phyloP scores from a whole-genome alignment of 176 grass and related monocot genomes.

The Saccharum officinarum region DNA sequence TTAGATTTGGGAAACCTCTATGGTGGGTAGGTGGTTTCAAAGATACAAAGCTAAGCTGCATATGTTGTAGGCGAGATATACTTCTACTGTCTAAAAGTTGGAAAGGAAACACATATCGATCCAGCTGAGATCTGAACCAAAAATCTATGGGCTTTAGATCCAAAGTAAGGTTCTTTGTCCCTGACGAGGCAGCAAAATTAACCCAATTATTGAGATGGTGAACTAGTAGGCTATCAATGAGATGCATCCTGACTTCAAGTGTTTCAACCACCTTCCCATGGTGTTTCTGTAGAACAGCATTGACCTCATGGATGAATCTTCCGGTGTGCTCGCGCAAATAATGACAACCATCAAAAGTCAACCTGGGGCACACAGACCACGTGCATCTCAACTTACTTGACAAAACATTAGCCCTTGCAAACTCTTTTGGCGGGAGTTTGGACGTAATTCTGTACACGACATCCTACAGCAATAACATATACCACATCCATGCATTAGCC shows the following conservation, averaged over 20 bases:
- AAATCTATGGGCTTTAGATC: background rate
- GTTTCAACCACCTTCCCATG: background rate
- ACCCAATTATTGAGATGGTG: background rate
- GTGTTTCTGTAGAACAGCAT: background rate
- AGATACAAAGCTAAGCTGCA: conserved; percentile 11
- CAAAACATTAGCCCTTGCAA: background rate
- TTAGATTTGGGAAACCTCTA: background rate
- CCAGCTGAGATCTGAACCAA: accelerated
- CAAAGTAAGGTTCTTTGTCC: background rate
- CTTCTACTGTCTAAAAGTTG: background rate
- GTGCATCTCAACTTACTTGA: background rate
- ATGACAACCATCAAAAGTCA: background rate
- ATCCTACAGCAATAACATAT: background rate
- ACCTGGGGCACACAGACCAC: background rate
- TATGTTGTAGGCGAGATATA: background rate
- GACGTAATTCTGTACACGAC: background rate
- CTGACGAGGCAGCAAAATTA: background rate
- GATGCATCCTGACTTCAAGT: background rate
- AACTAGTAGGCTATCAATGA: background rate
- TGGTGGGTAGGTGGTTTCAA: background rate
- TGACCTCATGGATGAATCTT: background rate
- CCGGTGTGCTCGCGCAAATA: background rate
- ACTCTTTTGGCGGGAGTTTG: background rate
- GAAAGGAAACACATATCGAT: background rate
- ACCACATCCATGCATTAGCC: background rate